Evolutionary conservation across 2,329 filamentous ascomycete species (phyloP).

Genomic region (Diaporthe sp.): DNA sequence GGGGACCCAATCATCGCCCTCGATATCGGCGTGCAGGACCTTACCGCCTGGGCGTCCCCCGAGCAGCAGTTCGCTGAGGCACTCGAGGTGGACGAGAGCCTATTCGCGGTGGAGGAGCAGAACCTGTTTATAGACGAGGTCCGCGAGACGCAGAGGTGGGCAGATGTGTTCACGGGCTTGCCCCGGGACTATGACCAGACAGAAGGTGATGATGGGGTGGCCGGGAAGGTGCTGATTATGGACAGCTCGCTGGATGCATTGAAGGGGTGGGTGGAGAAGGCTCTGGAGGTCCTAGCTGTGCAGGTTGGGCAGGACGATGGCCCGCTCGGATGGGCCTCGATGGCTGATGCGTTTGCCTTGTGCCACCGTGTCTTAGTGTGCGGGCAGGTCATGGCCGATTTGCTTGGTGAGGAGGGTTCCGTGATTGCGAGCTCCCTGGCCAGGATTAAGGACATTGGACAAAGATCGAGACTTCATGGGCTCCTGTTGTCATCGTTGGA

Average conservation of each 20-base stretch:
- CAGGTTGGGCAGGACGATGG: constrained; percentile 66
- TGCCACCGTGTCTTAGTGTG: constrained; percentile 63
- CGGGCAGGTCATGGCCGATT: constrained; percentile 48
- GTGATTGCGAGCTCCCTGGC: constrained; percentile 40
- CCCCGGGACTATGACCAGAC: constrained; percentile 40
- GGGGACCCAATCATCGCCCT: constrained; percentile 46
- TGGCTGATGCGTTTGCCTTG: constrained; percentile 76
- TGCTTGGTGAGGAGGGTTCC: constrained; percentile 33
- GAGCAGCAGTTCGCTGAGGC: constrained; percentile 59
- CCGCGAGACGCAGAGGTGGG: constrained; percentile 80
- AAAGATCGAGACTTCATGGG: constrained; percentile 45
- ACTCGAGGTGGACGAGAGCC: constrained; percentile 71
- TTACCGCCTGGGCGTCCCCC: constrained; percentile 46
- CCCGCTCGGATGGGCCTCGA: constrained; percentile 80
- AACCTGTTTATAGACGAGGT: constrained; percentile 94
- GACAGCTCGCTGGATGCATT: constrained; percentile 47
- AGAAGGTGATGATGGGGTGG: constrained; percentile 41
- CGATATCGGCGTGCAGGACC: constrained; percentile 34
- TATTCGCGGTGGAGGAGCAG: constrained; percentile 92
- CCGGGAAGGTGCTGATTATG: constrained; percentile 21
- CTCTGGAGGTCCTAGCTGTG: constrained; percentile 53
- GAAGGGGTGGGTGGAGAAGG: constrained; percentile 62
- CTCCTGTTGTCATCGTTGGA: constrained; percentile 31
- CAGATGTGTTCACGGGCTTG: constrained; percentile 59
- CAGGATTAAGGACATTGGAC: constrained; percentile 41